Base-by-base conservation (phyloP, 345 rosid genomes). In the Durio zibethinus region DNA sequence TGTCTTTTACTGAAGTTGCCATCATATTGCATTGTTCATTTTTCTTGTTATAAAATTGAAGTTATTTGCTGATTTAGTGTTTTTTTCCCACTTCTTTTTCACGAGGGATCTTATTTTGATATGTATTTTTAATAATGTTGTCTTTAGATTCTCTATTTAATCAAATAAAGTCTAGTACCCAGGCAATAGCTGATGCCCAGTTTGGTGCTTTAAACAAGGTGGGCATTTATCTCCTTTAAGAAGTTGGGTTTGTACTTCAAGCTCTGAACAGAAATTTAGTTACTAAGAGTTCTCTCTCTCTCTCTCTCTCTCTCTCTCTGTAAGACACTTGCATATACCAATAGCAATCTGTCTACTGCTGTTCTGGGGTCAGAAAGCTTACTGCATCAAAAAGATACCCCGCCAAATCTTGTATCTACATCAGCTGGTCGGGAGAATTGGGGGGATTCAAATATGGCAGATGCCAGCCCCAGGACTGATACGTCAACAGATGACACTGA, bases 401-500 rank as follows among this genome's bases (percentile, higher is more conserved):
- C 76, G 63, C 77, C 80, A 48, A 83, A 80, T 79, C 83, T 77
- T 57, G 78, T 79, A 43, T 42, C 72, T 73, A 79, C 79, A 68
- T 80, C 78, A 80, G 83, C 89, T 77, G 82, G 77, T 66, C 83
- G 53, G 54, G 91, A 89, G 80, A 86, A 87, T 42, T 87, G 90
- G 91, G 89, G 85, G 36, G 91, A 86, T 74, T 84, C 85, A 73
- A 80, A 77, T 73, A 85, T 92, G 91, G 94, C 91, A 54, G 96
- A 90, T 82, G 88, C 92, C 56, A 91, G 99, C 81, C 94, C 94
- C 74, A 89, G 87, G 83, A 93, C 96, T 36, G 97, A 93, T 82
- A 85, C 85, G 50, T 95, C 98, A 77, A 88, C 97, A 33, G 98
- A 93, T 63, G 98, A 93, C 73, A 89, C 98, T 23, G 99, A 93